Evolutionary conservation across 352 stramenopile species (phyloP), one percentile per base, ranked within the genome.

Genomic region (Phytophthora fragariae): DNA sequence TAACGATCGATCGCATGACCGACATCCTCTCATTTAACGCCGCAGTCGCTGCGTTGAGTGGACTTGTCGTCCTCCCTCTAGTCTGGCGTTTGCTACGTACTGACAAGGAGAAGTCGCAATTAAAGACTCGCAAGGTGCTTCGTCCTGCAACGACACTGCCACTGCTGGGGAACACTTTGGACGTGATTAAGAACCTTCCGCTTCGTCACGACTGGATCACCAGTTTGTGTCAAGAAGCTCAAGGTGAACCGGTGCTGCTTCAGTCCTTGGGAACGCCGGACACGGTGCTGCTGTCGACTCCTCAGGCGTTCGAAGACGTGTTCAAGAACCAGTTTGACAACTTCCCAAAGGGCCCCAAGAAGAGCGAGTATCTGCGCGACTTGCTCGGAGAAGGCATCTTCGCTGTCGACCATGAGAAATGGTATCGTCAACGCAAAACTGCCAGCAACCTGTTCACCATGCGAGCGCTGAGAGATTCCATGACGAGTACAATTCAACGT

Each of bases 271-370:
- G 76, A 5, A 77, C 68, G 0, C 72, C 69, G 6, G 73, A 86
- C 14, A 63, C 80, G 57, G 70, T 72, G 12, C 53, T 88, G 15
- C 11, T 90, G 2, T 86, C 72, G 33, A 90, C 79, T 14, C 72
- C 73, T 15, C 39, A 83, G 46, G 61, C 64, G 0, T 76, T 89
- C 27, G 84, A 91, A 29, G 84, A 91, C 53, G 80, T 89, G 37
- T 68, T 84, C 60, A 86, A 88, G 60, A 88, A 72, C 21, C 75
- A 94, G 19, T 97, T 95, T 57, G 78, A 86, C 37, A 87, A 78
- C 57, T 96, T 94, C 64, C 68, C 76, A 2, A 96, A 96, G 72
- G 88, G 73, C 41, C 44, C 70, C 2, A 72, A 74, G 57, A 77
- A 78, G 46, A 53, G 47, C 8, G 71, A 73, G 52, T 78, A 74